Evolutionary conservation across 2,329 filamentous ascomycete species (phyloP).

Genomic region (Botrytis tulipae): DNA sequence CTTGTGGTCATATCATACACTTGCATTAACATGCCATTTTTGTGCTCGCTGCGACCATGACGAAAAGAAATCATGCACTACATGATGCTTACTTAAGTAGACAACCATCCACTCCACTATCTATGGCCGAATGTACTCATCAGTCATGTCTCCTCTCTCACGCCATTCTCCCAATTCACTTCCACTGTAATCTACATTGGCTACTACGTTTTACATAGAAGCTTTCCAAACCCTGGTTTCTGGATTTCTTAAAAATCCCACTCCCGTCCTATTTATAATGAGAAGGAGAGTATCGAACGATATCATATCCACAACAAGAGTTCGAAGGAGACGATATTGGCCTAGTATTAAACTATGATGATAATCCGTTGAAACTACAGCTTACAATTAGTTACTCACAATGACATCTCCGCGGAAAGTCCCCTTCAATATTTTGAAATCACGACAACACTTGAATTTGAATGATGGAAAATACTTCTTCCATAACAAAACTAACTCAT

Average conservation of each 20-base stretch:
- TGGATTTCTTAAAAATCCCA: accelerated
- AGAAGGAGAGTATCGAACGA: background rate
- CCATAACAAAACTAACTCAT: background rate
- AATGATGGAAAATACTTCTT: background rate
- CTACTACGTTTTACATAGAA: background rate
- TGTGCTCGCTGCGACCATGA: background rate
- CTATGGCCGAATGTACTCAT: background rate
- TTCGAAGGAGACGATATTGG: accelerated
- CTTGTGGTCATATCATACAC: background rate
- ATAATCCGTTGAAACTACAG: background rate
- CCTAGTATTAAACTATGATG: accelerated
- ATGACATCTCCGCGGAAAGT: accelerated
- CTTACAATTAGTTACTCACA: background rate
- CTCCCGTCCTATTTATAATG: background rate
- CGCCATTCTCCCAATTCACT: too few relatives aligned
- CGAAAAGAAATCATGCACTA: background rate
- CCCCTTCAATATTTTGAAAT: background rate
- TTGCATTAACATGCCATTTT: background rate
- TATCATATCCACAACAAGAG: too few relatives aligned
- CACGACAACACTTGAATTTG: background rate
- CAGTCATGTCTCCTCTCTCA: accelerated
- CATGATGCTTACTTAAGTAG: background rate
- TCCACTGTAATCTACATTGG: too few relatives aligned
- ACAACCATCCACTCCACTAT: accelerated
- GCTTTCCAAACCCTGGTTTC: background rate